Percentiles rank a stretch among this genome's conserved stretches.
Evolutionary conservation across 148 eudicot species (phyloP).

Genomic region (Chenopodium quinoa): DNA sequence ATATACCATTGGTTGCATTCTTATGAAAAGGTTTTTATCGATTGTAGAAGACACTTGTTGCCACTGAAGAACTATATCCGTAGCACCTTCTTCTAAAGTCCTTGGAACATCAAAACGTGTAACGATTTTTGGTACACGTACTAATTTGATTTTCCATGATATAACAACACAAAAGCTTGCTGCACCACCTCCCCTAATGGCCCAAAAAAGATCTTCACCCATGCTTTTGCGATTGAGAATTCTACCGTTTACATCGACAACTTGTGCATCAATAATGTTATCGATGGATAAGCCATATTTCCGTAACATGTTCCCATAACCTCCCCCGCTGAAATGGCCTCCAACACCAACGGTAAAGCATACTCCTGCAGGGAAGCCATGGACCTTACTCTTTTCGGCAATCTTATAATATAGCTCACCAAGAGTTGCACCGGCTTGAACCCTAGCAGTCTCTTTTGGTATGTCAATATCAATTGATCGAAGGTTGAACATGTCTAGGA

Average conservation of each 20-base stretch:
- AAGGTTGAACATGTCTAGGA: constrained; percentile 34
- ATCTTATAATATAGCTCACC: constrained; percentile 38
- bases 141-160: too few relatives aligned
- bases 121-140: too few relatives aligned
- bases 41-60: too few relatives aligned
- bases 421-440: constrained; percentile 35
- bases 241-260: constrained; percentile 27
- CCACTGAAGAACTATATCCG: too few relatives aligned
- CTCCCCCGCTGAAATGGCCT: constrained; percentile 38
- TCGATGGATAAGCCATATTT: constrained; percentile 33
- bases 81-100: too few relatives aligned
- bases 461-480: constrained; percentile 28
- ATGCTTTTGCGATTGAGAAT: not conserved
- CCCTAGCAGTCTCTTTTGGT: constrained; percentile 26
- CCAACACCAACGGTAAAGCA: constrained; percentile 31
- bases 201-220: too few relatives aligned
- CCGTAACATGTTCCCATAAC: constrained; percentile 38
- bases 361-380: constrained; percentile 35
- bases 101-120: too few relatives aligned
- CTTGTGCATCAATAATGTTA: constrained; percentile 36
- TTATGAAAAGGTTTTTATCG: too few relatives aligned
- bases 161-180: too few relatives aligned
- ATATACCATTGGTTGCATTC: too few relatives aligned
- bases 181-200: not conserved
- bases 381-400: constrained; percentile 22